Conservation (phyloP, 257 asterid species). For the Perilla frutescens region DNA sequence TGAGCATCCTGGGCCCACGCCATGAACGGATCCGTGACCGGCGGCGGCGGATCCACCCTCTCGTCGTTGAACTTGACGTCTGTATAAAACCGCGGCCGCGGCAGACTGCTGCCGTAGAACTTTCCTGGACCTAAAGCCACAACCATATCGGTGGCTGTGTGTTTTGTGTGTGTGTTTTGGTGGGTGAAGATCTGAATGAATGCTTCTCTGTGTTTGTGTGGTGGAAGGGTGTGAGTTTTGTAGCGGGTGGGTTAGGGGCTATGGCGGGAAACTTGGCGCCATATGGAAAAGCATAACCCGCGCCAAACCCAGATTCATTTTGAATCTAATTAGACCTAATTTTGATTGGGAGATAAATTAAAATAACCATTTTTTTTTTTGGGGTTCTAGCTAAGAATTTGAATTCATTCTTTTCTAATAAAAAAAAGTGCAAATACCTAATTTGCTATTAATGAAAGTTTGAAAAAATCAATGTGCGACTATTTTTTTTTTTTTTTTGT, state of each 20-base stretch:
- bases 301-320: slow-evolving; percentile 18
- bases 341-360: no score
- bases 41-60: slow-evolving; percentile 74
- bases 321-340: not conserved
- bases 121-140: slow-evolving; percentile 79
- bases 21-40: slow-evolving; percentile 73
- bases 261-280: slow-evolving; percentile 56
- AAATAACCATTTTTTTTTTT: no score
- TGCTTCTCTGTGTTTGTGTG: not conserved
- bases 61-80: slow-evolving; percentile 61
- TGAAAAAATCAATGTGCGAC: no score
- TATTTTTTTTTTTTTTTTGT: no score
- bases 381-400: no score
- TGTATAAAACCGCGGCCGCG: slow-evolving; percentile 78
- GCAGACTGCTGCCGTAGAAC: slow-evolving; percentile 92
- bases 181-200: slow-evolving; percentile 10
- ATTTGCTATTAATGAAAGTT: no score
- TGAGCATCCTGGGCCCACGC: slow-evolving; percentile 92
- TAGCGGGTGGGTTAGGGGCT: slow-evolving; percentile 25
- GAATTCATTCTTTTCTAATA: no score
- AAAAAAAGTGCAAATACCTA: no score
- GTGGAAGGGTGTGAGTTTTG: slow-evolving; percentile 28
- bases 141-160: slow-evolving; percentile 55
- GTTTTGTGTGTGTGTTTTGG: not conserved
- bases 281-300: not conserved